phyloP scores from a whole-genome alignment of 257 asterid species.

The Solanum commersonii region DNA sequence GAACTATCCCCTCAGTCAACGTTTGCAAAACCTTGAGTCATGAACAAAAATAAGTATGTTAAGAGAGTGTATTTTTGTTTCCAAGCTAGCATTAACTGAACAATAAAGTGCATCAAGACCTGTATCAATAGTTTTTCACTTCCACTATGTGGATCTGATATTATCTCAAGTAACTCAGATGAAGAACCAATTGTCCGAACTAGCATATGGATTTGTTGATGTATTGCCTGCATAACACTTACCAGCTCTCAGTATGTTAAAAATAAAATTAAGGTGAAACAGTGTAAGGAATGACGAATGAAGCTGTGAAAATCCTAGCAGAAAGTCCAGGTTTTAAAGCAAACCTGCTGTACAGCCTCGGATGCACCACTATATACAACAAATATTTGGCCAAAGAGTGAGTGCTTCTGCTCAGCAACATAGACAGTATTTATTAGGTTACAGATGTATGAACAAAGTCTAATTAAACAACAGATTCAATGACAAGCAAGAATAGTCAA shows the following conservation, averaged over 20 bases:
- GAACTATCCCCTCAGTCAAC: constrained; percentile 75
- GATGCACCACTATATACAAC: constrained; percentile 51
- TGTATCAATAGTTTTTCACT: constrained; percentile 73
- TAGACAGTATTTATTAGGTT: neutral
- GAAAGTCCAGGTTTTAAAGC: neutral
- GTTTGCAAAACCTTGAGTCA: constrained; percentile 73
- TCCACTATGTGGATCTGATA: constrained; percentile 77
- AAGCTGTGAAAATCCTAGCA: neutral
- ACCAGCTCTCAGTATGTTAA: constrained; percentile 9
- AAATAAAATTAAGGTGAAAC: neutral
- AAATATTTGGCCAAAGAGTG: constrained; percentile 74
- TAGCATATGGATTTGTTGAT: constrained; percentile 77
- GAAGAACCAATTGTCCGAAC: constrained; percentile 94
- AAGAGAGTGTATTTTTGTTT: neutral
- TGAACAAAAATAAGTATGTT: constrained; percentile 16
- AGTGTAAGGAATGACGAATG: neutral
- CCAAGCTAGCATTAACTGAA: constrained; percentile 5
- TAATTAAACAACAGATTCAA: neutral
- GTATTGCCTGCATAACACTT: constrained; percentile 58
- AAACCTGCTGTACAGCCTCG: constrained; percentile 72
- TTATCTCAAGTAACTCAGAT: constrained; percentile 58
- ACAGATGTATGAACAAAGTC: neutral
- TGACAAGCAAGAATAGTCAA: constrained; percentile 1
- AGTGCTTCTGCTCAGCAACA: constrained; percentile 64
- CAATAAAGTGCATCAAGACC: constrained; percentile 26